Base-by-base conservation (phyloP, 768 basidiomycete genomes). In the Xerocomellus intermedius region DNA sequence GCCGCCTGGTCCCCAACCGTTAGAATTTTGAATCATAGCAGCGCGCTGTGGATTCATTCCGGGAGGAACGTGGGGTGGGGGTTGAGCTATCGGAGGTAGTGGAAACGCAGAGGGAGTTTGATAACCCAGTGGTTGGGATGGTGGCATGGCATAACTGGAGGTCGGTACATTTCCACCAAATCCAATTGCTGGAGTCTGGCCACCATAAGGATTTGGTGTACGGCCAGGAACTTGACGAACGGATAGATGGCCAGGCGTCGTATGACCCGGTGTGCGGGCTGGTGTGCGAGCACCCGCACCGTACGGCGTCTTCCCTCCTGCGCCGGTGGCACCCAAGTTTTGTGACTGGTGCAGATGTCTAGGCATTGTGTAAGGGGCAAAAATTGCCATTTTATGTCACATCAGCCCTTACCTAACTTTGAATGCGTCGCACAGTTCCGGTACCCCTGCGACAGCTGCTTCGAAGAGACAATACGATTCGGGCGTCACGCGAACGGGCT, bases 391-490 rank as follows among this genome's bases (percentile, higher is more conserved):
- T 9, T 9, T 1, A 41, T 21, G 7, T 26, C 22, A n/a, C n/a
- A n/a, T 30, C 8, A 45, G 19, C 64, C 19, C 78, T 63, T 63
- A 86, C 86, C 86, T 73, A 65, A 91, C 84, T 84, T 98, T 98
- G 84, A 98, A 98, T 19, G 95, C 94, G 69, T 98, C 95, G 60
- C 96, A 97, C 5, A 98, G 75, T 70, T 97, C 94, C 5, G 91
- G 86, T 24, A 98, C 92, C 36, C 92, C 94, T 8, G 91, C 86
- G 24, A 93, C 91, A 43, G 92, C 84, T 7, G 92, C 91, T 60
- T 94, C 92, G 63, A 92, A 93, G 17, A 98, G 81, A 66, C 88
- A 89, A 67, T 94, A 97, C 6, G 89, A 89, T 72, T 91, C 87
- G 2, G 92, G 93, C 7, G 89, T 81, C 41, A 94, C 90, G 43